Evolutionary conservation across 805 yeast genomes (phyloP).

Genomic region (Saturnispora sekii): DNA sequence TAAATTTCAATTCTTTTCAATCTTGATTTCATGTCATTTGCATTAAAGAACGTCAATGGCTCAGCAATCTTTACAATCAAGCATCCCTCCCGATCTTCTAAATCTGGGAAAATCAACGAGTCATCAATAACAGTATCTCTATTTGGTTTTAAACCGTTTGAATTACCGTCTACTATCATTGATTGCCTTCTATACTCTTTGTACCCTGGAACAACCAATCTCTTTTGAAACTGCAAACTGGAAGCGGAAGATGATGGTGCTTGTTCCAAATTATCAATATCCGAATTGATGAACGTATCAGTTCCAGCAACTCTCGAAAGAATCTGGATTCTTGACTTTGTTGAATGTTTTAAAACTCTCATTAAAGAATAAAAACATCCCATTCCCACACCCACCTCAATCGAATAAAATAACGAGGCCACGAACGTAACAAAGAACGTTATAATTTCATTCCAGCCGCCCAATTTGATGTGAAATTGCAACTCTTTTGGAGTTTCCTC

Average conservation of each 20-base stretch:
- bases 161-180: constrained; percentile 2
- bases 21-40: constrained; percentile 63
- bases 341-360: constrained; percentile 70
- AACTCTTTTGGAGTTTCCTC: constrained; percentile 82
- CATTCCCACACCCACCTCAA: constrained; percentile 83
- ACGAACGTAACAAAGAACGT: constrained; percentile 57
- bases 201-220: constrained; percentile 20
- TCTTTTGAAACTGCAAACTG: constrained; percentile 11
- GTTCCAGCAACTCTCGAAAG: constrained; percentile 60
- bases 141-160: neutral
- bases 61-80: constrained; percentile 77
- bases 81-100: constrained; percentile 55
- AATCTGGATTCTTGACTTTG: constrained; percentile 77
- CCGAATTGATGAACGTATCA: constrained; percentile 59
- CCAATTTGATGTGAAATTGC: constrained; percentile 57
- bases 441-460: constrained; percentile 68
- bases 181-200: constrained; percentile 20
- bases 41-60: constrained; percentile 80
- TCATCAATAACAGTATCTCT: constrained; percentile 1
- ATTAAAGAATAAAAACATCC: constrained; percentile 77
- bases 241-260: neutral
- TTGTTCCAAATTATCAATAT: constrained; percentile 30
- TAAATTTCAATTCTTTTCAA: constrained; percentile 63
- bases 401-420: constrained; percentile 61
- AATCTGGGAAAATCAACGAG: constrained; percentile 15